A percentile compares a stretch with the other conserved stretches of the same genome.
Evolutionary conservation across 1,284 basidiomycete genomes (phyloP).

Genomic region (Apiotrichum gracile): DNA sequence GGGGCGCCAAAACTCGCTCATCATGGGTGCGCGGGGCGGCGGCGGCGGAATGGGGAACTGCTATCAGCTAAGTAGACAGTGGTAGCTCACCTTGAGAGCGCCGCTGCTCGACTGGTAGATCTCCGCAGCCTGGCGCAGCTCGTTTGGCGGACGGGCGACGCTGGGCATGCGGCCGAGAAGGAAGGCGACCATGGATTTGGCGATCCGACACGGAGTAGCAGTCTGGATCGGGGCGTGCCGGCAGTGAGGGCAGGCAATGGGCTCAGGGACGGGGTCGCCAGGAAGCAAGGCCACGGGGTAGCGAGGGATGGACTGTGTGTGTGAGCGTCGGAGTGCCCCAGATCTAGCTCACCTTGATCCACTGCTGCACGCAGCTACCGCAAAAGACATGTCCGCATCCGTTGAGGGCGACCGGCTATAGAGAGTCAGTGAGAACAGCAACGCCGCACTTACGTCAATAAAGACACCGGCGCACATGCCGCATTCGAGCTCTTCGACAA

Average conservation of each 20-base stretch:
- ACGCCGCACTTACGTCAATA: constrained; percentile 15
- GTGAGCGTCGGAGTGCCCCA: constrained; percentile 3
- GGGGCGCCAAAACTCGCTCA: constrained; percentile 19
- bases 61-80: background rate
- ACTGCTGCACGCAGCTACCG: constrained; percentile 19
- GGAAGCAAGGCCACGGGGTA: constrained; percentile 71
- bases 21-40: constrained; percentile 8
- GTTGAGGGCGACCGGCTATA: constrained; percentile 20
- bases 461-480: constrained; percentile 23
- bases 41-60: constrained; percentile 22
- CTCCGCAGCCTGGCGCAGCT: constrained; percentile 12
- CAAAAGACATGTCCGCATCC: constrained; percentile 25
- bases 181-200: constrained; percentile 17
- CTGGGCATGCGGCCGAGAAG: constrained; percentile 13
- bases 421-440: background rate
- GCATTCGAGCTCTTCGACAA: constrained; percentile 21
- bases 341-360: constrained; percentile 16
- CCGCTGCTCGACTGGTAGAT: constrained; percentile 8
- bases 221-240: constrained; percentile 17
- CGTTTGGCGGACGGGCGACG: constrained; percentile 14
- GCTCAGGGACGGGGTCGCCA: constrained; percentile 63
- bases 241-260: constrained; percentile 21
- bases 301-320: constrained; percentile 52
- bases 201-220: constrained; percentile 15
- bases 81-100: constrained; percentile 9